Evolutionary conservation across 805 yeast species (phyloP).

Genomic region (Schwanniomyces occidentalis): DNA sequence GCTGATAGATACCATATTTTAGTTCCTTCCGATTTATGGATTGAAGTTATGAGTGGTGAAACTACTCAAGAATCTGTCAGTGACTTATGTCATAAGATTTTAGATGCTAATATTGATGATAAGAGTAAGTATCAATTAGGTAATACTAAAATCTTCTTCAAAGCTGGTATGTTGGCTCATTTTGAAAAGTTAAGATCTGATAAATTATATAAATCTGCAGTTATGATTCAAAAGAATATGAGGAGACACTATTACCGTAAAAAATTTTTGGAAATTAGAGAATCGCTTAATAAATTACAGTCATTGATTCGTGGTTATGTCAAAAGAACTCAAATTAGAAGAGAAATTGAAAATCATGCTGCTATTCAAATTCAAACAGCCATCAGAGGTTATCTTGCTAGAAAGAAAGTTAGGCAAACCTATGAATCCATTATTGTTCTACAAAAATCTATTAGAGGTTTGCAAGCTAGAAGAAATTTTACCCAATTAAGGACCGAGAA

Average conservation of each 20-base stretch:
- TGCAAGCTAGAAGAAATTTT: constrained; percentile 52
- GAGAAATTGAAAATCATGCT: constrained; percentile 57
- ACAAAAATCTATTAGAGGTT: constrained; percentile 54
- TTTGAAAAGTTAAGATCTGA: constrained; percentile 83
- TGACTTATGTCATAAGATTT: constrained; percentile 66
- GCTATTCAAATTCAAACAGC: constrained; percentile 72
- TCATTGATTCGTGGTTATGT: constrained; percentile 61
- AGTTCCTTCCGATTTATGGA: constrained; percentile 70
- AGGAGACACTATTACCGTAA: constrained; percentile 65
- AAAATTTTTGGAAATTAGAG: constrained; percentile 53
- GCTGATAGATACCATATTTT: constrained; percentile 85
- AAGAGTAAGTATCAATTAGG: constrained; percentile 81
- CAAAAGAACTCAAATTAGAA: constrained; percentile 54
- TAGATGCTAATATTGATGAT: constrained; percentile 64
- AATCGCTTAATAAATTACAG: constrained; percentile 59
- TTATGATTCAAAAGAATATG: constrained; percentile 80
- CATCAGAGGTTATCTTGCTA: constrained; percentile 53
- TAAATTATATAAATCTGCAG: constrained; percentile 76
- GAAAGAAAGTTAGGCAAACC: constrained; percentile 38
- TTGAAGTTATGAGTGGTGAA: constrained; percentile 51
- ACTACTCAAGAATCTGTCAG: constrained; percentile 58
- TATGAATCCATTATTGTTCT: constrained; percentile 39
- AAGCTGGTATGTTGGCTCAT: constrained; percentile 94
- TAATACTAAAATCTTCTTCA: constrained; percentile 88
- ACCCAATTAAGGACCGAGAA: constrained; percentile 50